Conservation (phyloP, 805 yeast genomes). For the Scheffersomyces lignosus region DNA sequence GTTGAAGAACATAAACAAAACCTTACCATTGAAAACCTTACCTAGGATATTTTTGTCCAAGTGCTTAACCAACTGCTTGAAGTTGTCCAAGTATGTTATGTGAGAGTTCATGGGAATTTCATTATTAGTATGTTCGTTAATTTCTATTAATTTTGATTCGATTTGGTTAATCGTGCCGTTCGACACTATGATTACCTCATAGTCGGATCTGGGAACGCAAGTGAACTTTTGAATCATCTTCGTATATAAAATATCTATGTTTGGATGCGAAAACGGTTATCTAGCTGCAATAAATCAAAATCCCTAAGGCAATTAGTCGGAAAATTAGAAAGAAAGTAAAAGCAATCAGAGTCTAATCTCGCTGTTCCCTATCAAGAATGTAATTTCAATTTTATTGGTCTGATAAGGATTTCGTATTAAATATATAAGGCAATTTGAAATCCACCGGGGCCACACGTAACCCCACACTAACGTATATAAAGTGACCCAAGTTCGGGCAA, state of each 20-base stretch:
- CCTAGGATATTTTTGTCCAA: constrained; percentile 8
- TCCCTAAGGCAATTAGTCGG: not conserved
- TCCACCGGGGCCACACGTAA: not conserved
- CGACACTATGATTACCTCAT: constrained; percentile 34
- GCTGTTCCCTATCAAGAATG: no score
- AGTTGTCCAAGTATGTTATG: constrained; percentile 25
- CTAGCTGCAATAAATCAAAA: no score
- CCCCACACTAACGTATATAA: not conserved
- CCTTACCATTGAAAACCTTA: constrained; percentile 24
- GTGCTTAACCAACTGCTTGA: constrained; percentile 18
- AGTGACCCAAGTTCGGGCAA: not conserved
- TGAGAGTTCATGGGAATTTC: constrained; percentile 22
- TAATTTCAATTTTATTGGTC: constrained; percentile 18
- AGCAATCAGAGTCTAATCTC: constrained; percentile 4
- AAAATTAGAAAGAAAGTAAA: not conserved
- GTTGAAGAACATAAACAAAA: constrained; percentile 38
- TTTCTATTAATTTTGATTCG: constrained; percentile 22
- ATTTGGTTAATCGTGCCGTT: constrained; percentile 35
- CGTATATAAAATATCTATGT: no score
- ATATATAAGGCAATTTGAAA: constrained; percentile 10
- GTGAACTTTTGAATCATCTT: constrained; percentile 39
- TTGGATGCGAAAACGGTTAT: no score
- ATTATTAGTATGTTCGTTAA: constrained; percentile 20
- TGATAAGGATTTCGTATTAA: constrained; percentile 16
- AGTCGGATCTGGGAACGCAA: constrained; percentile 30